Percentiles rank a stretch among this genome's conserved stretches.
Evolutionary conservation across 192 early-diverging fungal species (phyloP).

Genomic region (Coemansia sp.): DNA sequence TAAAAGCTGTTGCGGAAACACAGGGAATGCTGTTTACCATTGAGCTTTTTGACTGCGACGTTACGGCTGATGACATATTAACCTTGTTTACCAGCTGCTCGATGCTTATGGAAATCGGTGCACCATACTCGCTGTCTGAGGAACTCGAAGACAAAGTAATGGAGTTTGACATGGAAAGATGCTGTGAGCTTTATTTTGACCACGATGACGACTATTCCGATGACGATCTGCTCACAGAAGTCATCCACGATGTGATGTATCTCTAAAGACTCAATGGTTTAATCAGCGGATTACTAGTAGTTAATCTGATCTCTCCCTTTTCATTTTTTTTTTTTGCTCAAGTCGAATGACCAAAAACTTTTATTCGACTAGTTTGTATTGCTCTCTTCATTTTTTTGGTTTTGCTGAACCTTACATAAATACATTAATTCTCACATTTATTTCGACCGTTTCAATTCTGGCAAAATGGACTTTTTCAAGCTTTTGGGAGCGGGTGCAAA

Average conservation of each 20-base stretch:
- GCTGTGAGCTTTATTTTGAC: not conserved
- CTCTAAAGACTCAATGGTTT: too few relatives aligned
- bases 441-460: not conserved
- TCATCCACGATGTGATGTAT: too few relatives aligned
- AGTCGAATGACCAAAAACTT: not conserved
- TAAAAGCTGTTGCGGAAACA: not conserved
- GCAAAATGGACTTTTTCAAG: slow-evolving; percentile 74
- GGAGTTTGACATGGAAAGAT: not conserved
- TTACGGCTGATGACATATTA: not conserved
- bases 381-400: not conserved
- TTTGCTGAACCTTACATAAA: too few relatives aligned
- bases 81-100: not conserved
- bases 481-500: slow-evolving; percentile 82
- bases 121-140: not conserved
- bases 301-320: not conserved
- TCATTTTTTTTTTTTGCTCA: not conserved
- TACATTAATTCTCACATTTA: too few relatives aligned
- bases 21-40: not conserved
- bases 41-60: slow-evolving; percentile 2
- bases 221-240: not conserved
- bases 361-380: not conserved
- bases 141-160: not conserved
- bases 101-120: not conserved
- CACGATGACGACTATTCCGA: not conserved
- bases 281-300: too few relatives aligned